These are phyloP conservation scores for Backusella tuberculispora DNA, from an alignment of 192 early-diverging fungal genomes.

Conservation along the genomic window DNA sequence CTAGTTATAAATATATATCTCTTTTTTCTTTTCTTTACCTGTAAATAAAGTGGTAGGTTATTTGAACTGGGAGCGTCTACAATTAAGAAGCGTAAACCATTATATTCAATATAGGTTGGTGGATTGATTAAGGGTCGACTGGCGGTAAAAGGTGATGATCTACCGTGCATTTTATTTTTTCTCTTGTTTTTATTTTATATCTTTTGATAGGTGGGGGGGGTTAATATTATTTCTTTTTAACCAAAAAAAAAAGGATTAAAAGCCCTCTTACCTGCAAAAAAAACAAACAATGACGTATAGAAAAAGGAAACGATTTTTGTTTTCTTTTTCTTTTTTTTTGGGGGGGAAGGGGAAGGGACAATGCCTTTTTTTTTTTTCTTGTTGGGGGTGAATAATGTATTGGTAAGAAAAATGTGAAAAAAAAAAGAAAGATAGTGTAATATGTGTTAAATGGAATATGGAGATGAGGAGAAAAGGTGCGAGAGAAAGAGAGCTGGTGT, in stretches of 20 bases:
- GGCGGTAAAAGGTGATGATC: conserved; percentile 2
- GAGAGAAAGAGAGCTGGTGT: too few species aligned
- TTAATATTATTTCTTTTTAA: too few species aligned
- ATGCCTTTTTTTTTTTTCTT: neutral
- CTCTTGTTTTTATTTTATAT: too few species aligned
- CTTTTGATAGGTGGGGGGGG: too few species aligned
- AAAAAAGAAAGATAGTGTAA: too few species aligned
- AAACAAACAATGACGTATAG: neutral
- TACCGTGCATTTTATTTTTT: conserved; percentile 29
- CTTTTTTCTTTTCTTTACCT: conserved; percentile 41
- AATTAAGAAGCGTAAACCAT: conserved; percentile 73
- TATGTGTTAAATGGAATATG: too few species aligned
- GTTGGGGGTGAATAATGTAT: neutral
- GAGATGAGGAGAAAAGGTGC: too few species aligned
- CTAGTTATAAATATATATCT: neutral
- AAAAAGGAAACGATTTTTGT: neutral
- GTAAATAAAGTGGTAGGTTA: conserved; percentile 68
- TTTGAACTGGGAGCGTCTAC: conserved; percentile 78
- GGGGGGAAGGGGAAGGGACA: too few species aligned
- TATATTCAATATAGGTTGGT: conserved; percentile 69
- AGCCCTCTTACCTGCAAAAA: too few species aligned
- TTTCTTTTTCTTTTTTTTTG: too few species aligned
- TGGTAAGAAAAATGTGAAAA: too few species aligned
- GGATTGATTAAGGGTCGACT: conserved; percentile 55
- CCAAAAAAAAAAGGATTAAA: too few species aligned